Evolutionary conservation across 805 yeast genomes (phyloP).

Genomic region (Kazachstania psychrophila): DNA sequence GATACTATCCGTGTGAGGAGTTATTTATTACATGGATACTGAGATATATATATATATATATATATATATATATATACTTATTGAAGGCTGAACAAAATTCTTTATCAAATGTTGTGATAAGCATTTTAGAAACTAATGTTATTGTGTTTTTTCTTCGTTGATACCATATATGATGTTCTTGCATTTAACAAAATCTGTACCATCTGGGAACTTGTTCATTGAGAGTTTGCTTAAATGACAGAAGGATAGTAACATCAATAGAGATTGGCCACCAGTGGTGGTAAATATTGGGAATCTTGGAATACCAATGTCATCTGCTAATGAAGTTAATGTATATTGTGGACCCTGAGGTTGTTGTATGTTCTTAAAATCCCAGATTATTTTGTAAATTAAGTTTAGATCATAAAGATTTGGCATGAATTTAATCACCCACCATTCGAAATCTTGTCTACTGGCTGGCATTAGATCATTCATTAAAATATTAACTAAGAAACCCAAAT

Average conservation of each 20-base stretch:
- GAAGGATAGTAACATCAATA: constrained; percentile 55
- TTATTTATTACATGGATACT: too few species aligned
- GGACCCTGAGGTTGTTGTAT: constrained; percentile 16
- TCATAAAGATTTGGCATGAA: constrained; percentile 82
- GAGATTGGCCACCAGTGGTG: constrained; percentile 55
- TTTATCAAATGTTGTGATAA: too few species aligned
- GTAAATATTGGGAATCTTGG: constrained; percentile 48
- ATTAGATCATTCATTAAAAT: constrained; percentile 63
- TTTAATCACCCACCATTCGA: constrained; percentile 55
- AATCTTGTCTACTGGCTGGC: constrained; percentile 75
- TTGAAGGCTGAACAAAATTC: too few species aligned
- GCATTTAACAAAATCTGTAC: constrained; percentile 32
- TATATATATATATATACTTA: too few species aligned
- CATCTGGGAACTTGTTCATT: constrained; percentile 29
- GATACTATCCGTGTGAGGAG: too few species aligned
- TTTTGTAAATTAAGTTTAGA: constrained; percentile 48
- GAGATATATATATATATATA: too few species aligned
- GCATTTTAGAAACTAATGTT: too few species aligned
- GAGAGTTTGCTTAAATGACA: constrained; percentile 41
- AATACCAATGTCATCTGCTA: constrained; percentile 63
- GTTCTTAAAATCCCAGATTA: constrained; percentile 22
- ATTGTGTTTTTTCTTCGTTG: constrained; percentile 17
- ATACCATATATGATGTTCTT: constrained; percentile 47
- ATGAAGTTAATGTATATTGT: constrained; percentile 37
- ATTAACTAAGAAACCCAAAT: constrained; percentile 79